Evolutionary conservation across 768 basidiomycete genomes (phyloP).

Genomic region (Termitomyces sp.): DNA sequence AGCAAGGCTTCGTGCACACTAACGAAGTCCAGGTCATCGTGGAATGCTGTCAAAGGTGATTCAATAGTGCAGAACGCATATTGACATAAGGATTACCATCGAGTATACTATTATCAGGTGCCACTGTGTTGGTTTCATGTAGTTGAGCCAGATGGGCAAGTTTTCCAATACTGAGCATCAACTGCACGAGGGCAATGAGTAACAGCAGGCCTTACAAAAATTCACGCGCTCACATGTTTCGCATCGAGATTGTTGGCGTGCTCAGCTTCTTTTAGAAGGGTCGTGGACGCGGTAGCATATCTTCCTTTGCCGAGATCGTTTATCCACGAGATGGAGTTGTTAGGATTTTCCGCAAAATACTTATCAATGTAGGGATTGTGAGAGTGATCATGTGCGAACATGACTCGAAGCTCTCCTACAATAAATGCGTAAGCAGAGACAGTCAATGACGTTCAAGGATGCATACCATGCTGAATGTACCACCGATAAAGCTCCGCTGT

Average conservation of each 20-base stretch:
- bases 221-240: conserved; percentile 64
- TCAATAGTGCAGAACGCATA: neutral
- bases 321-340: conserved; percentile 78
- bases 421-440: neutral
- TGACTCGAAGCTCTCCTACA: conserved; percentile 72
- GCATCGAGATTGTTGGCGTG: conserved; percentile 55
- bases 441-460: neutral
- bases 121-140: conserved; percentile 46
- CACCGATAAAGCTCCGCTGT: conserved; percentile 88
- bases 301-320: conserved; percentile 74
- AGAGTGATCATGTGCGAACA: conserved; percentile 73
- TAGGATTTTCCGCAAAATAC: conserved; percentile 60
- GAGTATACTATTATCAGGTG: conserved; percentile 45
- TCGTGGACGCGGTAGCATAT: conserved; percentile 59
- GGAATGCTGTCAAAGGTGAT: conserved; percentile 55
- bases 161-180: conserved; percentile 91
- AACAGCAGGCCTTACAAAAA: neutral
- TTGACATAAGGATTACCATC: conserved; percentile 40
- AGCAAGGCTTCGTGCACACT: conserved; percentile 74
- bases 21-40: conserved; percentile 84
- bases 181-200: conserved; percentile 35
- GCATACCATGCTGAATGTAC: conserved; percentile 86
- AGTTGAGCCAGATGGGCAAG: conserved; percentile 77
- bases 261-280: conserved; percentile 61
- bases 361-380: conserved; percentile 63